phyloP scores from a whole-genome alignment of 306 rosid genomes.

The Cucurbita argyrosperma region DNA sequence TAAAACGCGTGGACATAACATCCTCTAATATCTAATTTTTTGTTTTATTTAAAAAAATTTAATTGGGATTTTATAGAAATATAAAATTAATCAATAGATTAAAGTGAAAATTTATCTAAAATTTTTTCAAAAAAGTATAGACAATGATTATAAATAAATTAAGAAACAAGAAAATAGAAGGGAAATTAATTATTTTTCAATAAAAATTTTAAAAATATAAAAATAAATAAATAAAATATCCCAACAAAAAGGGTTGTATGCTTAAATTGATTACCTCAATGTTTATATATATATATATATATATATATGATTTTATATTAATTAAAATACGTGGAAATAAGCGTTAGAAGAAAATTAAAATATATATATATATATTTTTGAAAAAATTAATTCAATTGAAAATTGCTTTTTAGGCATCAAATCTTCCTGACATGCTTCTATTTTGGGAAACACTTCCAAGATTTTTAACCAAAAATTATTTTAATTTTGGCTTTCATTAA shows the following conservation, averaged over 20 bases:
- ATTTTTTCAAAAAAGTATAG: not conserved
- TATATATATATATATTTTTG: not conserved
- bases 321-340: not conserved
- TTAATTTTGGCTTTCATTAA: not conserved
- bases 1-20: too few relatives aligned
- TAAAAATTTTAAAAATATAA: too few relatives aligned
- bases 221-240: not conserved
- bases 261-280: not conserved
- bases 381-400: not conserved
- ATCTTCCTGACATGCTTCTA: not conserved
- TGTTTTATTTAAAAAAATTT: too few relatives aligned
- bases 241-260: not conserved
- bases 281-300: too few relatives aligned
- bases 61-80: too few relatives aligned
- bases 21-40: too few relatives aligned
- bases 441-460: not conserved
- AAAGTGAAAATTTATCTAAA: not conserved
- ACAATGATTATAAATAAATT: not conserved
- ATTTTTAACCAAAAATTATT: not conserved
- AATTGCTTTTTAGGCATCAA: not conserved
- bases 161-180: not conserved
- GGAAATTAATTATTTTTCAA: not conserved
- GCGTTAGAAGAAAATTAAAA: not conserved
- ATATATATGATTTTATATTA: too few relatives aligned
- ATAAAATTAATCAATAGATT: too few relatives aligned